phyloP scores from a whole-genome alignment of 1,284 basidiomycete genomes.

The Pseudozyma hubeiensis region DNA sequence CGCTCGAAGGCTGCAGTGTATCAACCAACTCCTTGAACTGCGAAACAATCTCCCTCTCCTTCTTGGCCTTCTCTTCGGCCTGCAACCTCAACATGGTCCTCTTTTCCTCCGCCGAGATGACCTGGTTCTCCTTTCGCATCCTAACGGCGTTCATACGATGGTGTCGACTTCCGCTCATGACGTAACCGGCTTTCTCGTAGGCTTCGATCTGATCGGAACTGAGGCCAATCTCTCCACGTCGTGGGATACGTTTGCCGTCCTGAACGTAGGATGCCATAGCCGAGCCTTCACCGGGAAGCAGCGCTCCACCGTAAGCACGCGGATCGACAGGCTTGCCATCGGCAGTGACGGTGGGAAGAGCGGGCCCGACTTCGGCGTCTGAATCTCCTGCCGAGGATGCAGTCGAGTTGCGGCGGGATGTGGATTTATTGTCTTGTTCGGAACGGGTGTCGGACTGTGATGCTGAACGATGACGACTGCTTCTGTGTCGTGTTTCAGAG shows the following conservation, averaged over 20 bases:
- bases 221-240: conserved; percentile 97
- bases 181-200: conserved; percentile 92
- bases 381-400: conserved; percentile 7
- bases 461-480: conserved; percentile 21
- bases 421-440: conserved; percentile 3
- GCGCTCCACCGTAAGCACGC: conserved; percentile 77
- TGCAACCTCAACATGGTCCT: conserved; percentile 90
- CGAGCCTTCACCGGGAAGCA: conserved; percentile 92
- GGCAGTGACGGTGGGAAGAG: conserved; percentile 22
- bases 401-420: background rate
- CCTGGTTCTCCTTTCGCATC: conserved; percentile 98
- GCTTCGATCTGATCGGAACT: conserved; percentile 85
- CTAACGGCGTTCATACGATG: conserved; percentile 88
- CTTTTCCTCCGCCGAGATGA: conserved; percentile 94
- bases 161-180: conserved; percentile 95
- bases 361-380: conserved; percentile 31
- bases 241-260: conserved; percentile 91
- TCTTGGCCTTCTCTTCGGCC: conserved; percentile 88
- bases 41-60: conserved; percentile 76
- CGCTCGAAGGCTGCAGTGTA: conserved; percentile 28
- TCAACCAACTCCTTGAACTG: conserved; percentile 66
- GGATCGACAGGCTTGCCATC: conserved; percentile 41
- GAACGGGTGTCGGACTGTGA: conserved; percentile 10
- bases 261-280: conserved; percentile 96
- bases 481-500: conserved; percentile 15